Evolutionary conservation across 2,329 filamentous ascomycete genomes (phyloP).

Genomic region (Pezicula carpinea): DNA sequence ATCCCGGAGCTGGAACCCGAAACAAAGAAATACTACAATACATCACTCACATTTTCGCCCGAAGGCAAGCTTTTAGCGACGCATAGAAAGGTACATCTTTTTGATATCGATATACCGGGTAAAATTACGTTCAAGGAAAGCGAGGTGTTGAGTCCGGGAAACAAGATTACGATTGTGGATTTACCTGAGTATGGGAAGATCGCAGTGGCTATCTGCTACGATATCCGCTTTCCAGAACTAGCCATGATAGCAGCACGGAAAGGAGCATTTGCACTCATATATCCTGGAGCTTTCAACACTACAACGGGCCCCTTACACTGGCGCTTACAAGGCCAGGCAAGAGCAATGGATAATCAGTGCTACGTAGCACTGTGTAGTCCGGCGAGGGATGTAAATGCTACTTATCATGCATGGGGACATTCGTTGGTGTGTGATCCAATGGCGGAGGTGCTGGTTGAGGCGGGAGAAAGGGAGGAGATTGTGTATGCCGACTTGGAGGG

Average conservation of each 20-base stretch:
- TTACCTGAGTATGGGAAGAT: slow-evolving; percentile 85
- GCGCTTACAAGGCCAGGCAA: slow-evolving; percentile 73
- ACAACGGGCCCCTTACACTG: slow-evolving; percentile 93
- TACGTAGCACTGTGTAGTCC: slow-evolving; percentile 93
- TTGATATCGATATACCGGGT: slow-evolving; percentile 96
- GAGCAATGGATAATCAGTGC: slow-evolving; percentile 90
- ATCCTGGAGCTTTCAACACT: slow-evolving; percentile 95
- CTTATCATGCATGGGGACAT: slow-evolving; percentile 90
- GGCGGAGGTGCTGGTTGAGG: slow-evolving; percentile 73
- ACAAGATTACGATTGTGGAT: slow-evolving; percentile 80
- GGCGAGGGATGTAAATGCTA: slow-evolving; percentile 69
- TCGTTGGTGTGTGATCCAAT: slow-evolving; percentile 85
- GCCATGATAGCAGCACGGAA: slow-evolving; percentile 82
- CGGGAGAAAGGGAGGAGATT: slow-evolving; percentile 72
- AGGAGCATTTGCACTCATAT: slow-evolving; percentile 83
- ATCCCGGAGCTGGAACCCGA: slow-evolving; percentile 75
- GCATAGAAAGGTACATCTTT: slow-evolving; percentile 92
- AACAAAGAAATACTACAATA: slow-evolving; percentile 79
- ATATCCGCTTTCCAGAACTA: slow-evolving; percentile 92
- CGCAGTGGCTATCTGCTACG: slow-evolving; percentile 92
- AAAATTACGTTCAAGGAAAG: slow-evolving; percentile 90
- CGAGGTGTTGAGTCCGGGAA: slow-evolving; percentile 80
- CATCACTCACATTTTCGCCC: slow-evolving; percentile 76
- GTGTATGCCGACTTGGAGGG: slow-evolving; percentile 68
- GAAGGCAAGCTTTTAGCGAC: slow-evolving; percentile 75